Evolutionary conservation across 441 rosid species (phyloP).

Genomic region (Eruca vesicaria): DNA sequence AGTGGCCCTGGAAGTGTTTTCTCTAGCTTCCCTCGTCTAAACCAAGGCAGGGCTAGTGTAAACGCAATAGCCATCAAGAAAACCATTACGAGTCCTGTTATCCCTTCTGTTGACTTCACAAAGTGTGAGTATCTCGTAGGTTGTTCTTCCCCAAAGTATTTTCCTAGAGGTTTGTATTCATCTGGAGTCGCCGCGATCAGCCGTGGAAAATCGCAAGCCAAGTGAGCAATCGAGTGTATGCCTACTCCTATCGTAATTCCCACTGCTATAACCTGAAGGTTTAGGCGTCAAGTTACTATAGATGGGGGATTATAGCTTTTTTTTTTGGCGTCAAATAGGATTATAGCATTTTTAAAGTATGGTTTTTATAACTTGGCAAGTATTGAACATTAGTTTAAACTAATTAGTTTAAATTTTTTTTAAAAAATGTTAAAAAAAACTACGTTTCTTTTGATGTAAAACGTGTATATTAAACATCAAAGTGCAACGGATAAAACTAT

Average conservation of each 20-base stretch:
- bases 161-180: slow-evolving; percentile 38
- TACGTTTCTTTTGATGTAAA: not conserved
- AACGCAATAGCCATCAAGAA: slow-evolving; percentile 53
- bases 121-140: slow-evolving; percentile 46
- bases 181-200: slow-evolving; percentile 43
- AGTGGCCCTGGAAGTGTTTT: slow-evolving; percentile 42
- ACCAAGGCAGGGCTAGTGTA: slow-evolving; percentile 53
- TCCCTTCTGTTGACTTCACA: slow-evolving; percentile 48
- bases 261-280: slow-evolving; percentile 41
- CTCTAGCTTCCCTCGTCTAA: slow-evolving; percentile 44
- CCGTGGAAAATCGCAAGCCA: slow-evolving; percentile 57
- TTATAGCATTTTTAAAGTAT: not conserved
- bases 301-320: not conserved
- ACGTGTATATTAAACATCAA: not conserved
- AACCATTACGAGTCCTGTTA: slow-evolving; percentile 56
- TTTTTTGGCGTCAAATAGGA: too few species aligned
- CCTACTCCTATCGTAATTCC: slow-evolving; percentile 47
- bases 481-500: not conserved
- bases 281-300: not conserved
- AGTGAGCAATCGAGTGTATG: slow-evolving; percentile 43
- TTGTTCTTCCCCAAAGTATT: slow-evolving; percentile 46
- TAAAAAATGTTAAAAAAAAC: not conserved
- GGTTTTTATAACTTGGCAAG: not conserved
- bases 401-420: not conserved
- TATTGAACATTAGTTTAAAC: not conserved